A percentile compares a stretch with the other conserved stretches of the same genome.
phyloP scores from a whole-genome alignment of 2,329 filamentous ascomycete genomes.

The Chaetomium sp. region DNA sequence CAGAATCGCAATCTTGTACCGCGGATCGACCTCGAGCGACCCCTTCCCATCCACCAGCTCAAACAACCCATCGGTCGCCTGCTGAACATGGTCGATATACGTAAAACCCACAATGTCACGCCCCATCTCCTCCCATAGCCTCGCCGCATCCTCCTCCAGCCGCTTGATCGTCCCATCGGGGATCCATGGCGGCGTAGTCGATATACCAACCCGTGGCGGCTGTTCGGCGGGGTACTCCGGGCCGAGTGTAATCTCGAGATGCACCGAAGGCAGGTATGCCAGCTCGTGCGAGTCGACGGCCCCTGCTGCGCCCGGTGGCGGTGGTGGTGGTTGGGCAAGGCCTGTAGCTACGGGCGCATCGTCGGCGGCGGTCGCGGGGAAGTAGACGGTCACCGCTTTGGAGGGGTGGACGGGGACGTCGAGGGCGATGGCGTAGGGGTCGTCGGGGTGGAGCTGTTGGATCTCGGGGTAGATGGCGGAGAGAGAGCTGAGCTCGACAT shows the following conservation, averaged over 20 bases:
- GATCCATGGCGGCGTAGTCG: conserved; percentile 53
- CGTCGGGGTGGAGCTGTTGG: conserved; percentile 35
- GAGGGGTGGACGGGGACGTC: conserved; percentile 52
- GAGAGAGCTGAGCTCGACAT: conserved; percentile 54
- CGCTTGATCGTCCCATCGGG: conserved; percentile 39
- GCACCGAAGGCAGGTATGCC: conserved; percentile 52
- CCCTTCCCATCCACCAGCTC: conserved; percentile 45
- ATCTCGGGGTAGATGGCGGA: conserved; percentile 64
- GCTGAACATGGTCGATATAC: conserved; percentile 58
- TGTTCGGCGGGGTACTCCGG: conserved; percentile 49
- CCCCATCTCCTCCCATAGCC: conserved; percentile 58
- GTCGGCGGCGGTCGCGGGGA: conserved; percentile 41
- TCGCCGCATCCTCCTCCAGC: conserved; percentile 44
- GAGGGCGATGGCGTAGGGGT: conserved; percentile 46
- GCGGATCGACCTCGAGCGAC: conserved; percentile 45
- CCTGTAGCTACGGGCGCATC: conserved; percentile 16
- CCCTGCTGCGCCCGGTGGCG: background rate
- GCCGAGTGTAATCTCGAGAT: conserved; percentile 48
- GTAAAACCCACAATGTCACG: conserved; percentile 53
- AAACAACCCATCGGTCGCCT: conserved; percentile 54
- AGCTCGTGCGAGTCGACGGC: conserved; percentile 43
- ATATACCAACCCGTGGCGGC: conserved; percentile 46
- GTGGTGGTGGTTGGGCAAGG: conserved; percentile 9
- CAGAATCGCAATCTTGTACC: conserved; percentile 63
- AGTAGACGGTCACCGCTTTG: conserved; percentile 50